These are phyloP conservation scores for Trichoderma orchidacearum DNA, from an alignment of 495 filamentous ascomycete species.

Conservation along the genomic window DNA sequence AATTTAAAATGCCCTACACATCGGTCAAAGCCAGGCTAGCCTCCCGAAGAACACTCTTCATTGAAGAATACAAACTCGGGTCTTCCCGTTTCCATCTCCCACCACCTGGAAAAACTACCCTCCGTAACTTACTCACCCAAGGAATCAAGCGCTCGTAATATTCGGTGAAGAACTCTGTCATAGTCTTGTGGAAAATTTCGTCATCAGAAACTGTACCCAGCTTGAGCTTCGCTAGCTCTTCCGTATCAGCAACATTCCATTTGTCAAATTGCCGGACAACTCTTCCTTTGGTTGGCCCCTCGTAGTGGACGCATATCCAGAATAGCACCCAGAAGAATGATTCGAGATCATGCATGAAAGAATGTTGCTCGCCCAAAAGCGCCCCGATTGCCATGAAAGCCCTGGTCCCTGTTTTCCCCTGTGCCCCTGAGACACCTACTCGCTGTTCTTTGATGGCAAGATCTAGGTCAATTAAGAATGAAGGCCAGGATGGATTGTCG, in stretches of 20 bases:
- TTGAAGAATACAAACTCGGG: conserved; percentile 12
- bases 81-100: conserved; percentile 13
- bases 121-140: conserved; percentile 17
- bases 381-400: conserved; percentile 33
- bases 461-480: conserved; percentile 30
- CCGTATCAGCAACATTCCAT: conserved; percentile 13
- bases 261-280: conserved; percentile 10
- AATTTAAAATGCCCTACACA: too few relatives aligned
- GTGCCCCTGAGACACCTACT: conserved; percentile 18
- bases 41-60: conserved; percentile 11
- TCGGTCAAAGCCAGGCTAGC: too few relatives aligned
- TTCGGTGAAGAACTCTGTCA: conserved; percentile 16
- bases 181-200: conserved; percentile 15
- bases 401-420: conserved; percentile 28
- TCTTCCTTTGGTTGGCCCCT: conserved; percentile 10
- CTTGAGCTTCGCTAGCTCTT: conserved; percentile 2
- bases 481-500: conserved; percentile 12
- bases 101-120: conserved; percentile 16
- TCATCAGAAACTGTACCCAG: conserved; percentile 10
- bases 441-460: conserved; percentile 22
- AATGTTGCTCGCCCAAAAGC: conserved; percentile 24
- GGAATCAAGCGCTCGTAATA: conserved; percentile 20
- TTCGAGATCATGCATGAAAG: conserved; percentile 36
- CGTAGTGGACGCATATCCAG: conserved; percentile 31
- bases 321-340: conserved; percentile 43